These are phyloP conservation scores for Magnolia kwangsiensis DNA, from an alignment of 164 flowering plant species.

Conservation along the genomic window DNA sequence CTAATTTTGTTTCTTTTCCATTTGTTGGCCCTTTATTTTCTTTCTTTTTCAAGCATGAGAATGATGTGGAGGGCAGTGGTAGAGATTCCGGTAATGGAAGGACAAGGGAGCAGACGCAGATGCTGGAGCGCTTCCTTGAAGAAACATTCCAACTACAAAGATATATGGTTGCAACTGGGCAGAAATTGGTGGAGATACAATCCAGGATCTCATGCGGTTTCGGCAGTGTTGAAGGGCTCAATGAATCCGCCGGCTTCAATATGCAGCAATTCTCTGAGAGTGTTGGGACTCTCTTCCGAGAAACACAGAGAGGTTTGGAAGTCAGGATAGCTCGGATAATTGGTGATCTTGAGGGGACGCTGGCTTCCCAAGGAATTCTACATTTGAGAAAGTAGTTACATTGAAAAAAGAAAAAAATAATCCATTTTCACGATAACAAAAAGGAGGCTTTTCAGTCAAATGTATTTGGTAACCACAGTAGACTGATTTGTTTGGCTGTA, in stretches of 20 bases:
- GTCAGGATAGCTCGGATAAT: conserved; percentile 69
- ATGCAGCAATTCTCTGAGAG: conserved; percentile 56
- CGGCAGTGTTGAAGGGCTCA: conserved; percentile 30
- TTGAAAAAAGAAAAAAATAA: not conserved
- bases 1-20: not conserved
- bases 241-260: conserved; percentile 44
- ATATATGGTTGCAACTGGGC: conserved; percentile 89
- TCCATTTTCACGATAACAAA: not conserved
- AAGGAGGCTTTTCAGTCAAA: not conserved
- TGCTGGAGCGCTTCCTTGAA: conserved; percentile 61
- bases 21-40: not conserved
- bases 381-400: conserved; percentile 25
- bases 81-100: conserved; percentile 25
- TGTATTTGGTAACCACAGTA: not conserved
- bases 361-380: conserved; percentile 73
- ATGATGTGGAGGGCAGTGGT: conserved; percentile 20
- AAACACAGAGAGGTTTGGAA: conserved; percentile 86
- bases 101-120: conserved; percentile 45
- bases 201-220: conserved; percentile 53
- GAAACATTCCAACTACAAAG: conserved; percentile 92
- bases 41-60: conserved; percentile 44
- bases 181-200: conserved; percentile 71
- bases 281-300: conserved; percentile 50
- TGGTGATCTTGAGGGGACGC: conserved; percentile 83
- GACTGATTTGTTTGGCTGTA: not conserved